Conservation (phyloP, 495 filamentous ascomycete genomes). For the Corynascus novoguineensis region DNA sequence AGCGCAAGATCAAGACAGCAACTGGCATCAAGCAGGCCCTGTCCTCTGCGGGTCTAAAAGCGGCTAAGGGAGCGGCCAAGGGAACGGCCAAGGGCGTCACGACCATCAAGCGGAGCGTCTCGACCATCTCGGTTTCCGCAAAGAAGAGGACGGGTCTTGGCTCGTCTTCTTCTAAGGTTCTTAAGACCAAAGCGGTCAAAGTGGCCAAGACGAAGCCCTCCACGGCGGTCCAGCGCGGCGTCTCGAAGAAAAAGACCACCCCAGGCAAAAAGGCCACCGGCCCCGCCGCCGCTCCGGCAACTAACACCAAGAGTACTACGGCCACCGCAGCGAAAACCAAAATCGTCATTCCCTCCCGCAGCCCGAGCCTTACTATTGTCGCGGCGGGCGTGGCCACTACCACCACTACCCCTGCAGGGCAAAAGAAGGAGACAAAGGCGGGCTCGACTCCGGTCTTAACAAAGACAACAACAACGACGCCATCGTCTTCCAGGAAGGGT, state of each 20-base stretch:
- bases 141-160: conserved; percentile 17
- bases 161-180: conserved; percentile 15
- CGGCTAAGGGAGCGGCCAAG: conserved; percentile 23
- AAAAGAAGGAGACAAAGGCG: too few relatives aligned
- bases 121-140: conserved; percentile 35
- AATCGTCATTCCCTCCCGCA: conserved; percentile 7
- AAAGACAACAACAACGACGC: neutral
- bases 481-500: neutral
- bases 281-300: neutral
- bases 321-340: neutral
- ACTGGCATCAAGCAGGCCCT: conserved; percentile 24
- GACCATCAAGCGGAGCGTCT: conserved; percentile 34
- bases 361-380: conserved; percentile 24
- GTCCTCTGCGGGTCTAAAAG: conserved; percentile 25
- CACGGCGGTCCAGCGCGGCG: neutral
- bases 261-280: neutral
- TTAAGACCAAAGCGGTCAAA: conserved; percentile 23
- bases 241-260: neutral
- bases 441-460: neutral
- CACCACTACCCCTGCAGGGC: neutral
- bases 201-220: conserved; percentile 1
- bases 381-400: conserved; percentile 16
- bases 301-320: neutral
- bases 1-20: conserved; percentile 26
- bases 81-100: conserved; percentile 27